phyloP scores from a whole-genome alignment of 1,284 basidiomycete species.

The Puccinia novopanici region DNA sequence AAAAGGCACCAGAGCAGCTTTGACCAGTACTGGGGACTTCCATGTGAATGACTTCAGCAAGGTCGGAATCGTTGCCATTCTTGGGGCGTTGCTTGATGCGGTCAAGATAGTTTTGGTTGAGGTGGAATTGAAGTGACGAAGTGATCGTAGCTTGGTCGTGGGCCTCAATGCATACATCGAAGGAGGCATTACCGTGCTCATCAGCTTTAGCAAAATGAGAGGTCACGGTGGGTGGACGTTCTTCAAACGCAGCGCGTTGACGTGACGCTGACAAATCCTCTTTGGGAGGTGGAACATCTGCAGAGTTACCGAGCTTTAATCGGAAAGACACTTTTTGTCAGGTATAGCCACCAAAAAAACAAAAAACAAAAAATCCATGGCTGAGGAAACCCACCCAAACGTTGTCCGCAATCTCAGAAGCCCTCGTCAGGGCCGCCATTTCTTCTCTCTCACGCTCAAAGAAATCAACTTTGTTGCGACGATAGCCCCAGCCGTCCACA shows the following conservation, averaged over 20 bases:
- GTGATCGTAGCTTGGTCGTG: slow-evolving; percentile 73
- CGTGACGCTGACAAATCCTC: neutral
- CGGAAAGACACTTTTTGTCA: too few species aligned
- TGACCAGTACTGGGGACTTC: slow-evolving; percentile 64
- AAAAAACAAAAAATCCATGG: neutral
- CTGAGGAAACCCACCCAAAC: slow-evolving; percentile 62
- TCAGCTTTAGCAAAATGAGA: slow-evolving; percentile 17
- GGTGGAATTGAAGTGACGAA: slow-evolving; percentile 67
- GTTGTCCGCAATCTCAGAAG: slow-evolving; percentile 73
- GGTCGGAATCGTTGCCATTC: slow-evolving; percentile 70
- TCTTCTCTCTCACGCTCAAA: slow-evolving; percentile 74
- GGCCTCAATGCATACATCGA: slow-evolving; percentile 81
- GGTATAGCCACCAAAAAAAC: too few species aligned
- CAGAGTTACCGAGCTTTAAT: slow-evolving; percentile 33
- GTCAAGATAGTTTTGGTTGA: slow-evolving; percentile 68
- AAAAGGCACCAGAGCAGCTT: slow-evolving; percentile 68
- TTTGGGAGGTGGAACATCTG: slow-evolving; percentile 15
- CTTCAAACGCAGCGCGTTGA: slow-evolving; percentile 5
- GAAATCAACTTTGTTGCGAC: slow-evolving; percentile 62
- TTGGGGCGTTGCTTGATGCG: slow-evolving; percentile 62
- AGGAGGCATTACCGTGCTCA: slow-evolving; percentile 70
- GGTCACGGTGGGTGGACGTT: slow-evolving; percentile 56
- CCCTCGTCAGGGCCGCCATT: slow-evolving; percentile 81
- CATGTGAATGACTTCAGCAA: slow-evolving; percentile 64
- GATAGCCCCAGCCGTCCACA: slow-evolving; percentile 62